These are phyloP conservation scores for Psilocybe sp. DNA, from an alignment of 768 basidiomycete genomes.

Conservation along the genomic window DNA sequence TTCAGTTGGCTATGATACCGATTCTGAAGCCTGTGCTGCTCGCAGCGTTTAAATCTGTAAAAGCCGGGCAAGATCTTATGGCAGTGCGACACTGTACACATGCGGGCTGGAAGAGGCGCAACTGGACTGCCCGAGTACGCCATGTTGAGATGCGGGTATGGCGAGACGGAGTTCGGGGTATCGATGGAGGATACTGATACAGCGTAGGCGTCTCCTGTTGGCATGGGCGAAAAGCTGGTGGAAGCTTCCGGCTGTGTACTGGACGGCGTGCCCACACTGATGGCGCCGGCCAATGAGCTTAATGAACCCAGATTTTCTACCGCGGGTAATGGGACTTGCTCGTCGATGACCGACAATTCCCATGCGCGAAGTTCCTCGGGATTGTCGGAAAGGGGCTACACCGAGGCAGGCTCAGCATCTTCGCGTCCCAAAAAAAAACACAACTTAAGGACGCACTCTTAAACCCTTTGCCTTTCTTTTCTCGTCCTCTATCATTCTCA, in stretches of 20 bases:
- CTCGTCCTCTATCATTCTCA: constrained; percentile 36
- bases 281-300: background rate
- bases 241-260: background rate
- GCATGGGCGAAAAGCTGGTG: constrained; percentile 2
- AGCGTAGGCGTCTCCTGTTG: constrained; percentile 3
- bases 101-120: constrained; percentile 33
- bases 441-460: constrained; percentile 21
- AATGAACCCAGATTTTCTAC: background rate
- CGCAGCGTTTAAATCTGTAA: constrained; percentile 52
- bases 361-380: constrained; percentile 33
- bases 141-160: constrained; percentile 7
- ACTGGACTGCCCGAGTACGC: background rate
- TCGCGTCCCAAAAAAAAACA: background rate
- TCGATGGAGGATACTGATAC: constrained; percentile 5
- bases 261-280: background rate
- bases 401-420: background rate
- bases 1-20: constrained; percentile 51
- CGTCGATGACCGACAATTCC: constrained; percentile 33
- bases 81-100: constrained; percentile 60
- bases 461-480: constrained; percentile 31
- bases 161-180: constrained; percentile 7
- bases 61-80: constrained; percentile 45
- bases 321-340: constrained; percentile 21
- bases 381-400: constrained; percentile 31
- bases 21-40: constrained; percentile 55